Percentiles rank a stretch among this genome's conserved stretches.
phyloP scores from a whole-genome alignment of 1,139 yeast species.

The Taphrina populina region DNA sequence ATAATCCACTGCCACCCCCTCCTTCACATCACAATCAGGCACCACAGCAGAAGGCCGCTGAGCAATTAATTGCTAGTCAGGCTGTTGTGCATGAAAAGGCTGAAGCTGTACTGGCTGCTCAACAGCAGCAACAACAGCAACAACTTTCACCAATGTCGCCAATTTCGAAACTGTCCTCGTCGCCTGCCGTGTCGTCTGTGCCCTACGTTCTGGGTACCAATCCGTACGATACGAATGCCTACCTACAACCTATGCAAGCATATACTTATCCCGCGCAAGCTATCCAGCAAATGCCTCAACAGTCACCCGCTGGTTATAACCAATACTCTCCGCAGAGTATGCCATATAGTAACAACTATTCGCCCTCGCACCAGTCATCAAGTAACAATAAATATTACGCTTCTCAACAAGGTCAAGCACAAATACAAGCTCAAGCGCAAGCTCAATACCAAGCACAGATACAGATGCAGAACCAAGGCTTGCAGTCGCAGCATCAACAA shows the following conservation, averaged over 20 bases:
- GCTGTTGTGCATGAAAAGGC: slow-evolving; percentile 31
- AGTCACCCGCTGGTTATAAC: neutral
- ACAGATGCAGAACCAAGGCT: neutral
- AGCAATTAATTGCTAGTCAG: slow-evolving; percentile 27
- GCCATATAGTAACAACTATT: slow-evolving; percentile 13
- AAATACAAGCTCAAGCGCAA: slow-evolving; percentile 7
- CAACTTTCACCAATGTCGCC: neutral
- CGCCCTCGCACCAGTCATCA: neutral
- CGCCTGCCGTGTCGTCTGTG: neutral
- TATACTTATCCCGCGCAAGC: slow-evolving; percentile 5
- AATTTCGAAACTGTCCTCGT: neutral
- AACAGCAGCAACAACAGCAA: slow-evolving; percentile 24
- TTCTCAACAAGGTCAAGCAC: slow-evolving; percentile 2
- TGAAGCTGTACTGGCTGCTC: slow-evolving; percentile 17
- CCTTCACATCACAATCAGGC: slow-evolving; percentile 32
- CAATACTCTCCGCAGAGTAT: slow-evolving; percentile 6
- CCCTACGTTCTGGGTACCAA: neutral
- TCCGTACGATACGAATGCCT: slow-evolving; percentile 25
- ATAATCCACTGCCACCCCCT: slow-evolving; percentile 31
- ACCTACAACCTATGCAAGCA: slow-evolving; percentile 16
- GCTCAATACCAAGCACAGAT: slow-evolving; percentile 3
- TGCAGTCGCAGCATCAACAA: slow-evolving; percentile 18
- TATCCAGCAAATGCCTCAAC: neutral
- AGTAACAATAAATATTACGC: neutral
- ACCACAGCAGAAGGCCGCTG: slow-evolving; percentile 32